Evolutionary conservation across 202 grass and related monocot genomes (phyloP).

Genomic region (Schoenoplectus tabernaemontani): DNA sequence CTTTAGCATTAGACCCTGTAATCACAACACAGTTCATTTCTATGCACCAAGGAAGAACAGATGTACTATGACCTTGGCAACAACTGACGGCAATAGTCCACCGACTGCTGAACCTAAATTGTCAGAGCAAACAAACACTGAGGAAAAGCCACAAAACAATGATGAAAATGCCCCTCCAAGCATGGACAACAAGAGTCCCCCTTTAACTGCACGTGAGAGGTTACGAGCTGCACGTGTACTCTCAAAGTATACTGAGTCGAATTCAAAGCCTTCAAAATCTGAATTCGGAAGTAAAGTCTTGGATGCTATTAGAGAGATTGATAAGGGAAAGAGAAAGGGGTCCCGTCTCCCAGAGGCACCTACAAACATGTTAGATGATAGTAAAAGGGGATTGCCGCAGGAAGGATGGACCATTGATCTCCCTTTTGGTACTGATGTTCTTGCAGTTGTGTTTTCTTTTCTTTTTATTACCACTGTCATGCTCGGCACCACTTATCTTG

Average conservation of each 20-base stretch:
- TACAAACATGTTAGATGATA: conserved; percentile 73
- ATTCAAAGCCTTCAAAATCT: conserved; percentile 26
- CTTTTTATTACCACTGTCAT: conserved; percentile 66
- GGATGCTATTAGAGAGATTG: conserved; percentile 61
- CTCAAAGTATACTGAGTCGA: conserved; percentile 63
- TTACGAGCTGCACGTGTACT: conserved; percentile 74
- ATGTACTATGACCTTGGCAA: conserved; percentile 27
- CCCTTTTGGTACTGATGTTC: conserved; percentile 52
- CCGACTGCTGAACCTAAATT: conserved; percentile 23
- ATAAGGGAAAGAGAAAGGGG: conserved; percentile 38
- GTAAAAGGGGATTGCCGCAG: conserved; percentile 64
- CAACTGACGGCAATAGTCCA: conserved; percentile 46
- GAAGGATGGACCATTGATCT: conserved; percentile 63
- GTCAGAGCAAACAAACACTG: conserved; percentile 18
- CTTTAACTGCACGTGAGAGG: conserved; percentile 70
- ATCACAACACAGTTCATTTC: conserved; percentile 19
- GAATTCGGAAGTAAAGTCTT: conserved; percentile 68
- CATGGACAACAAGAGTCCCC: conserved; percentile 35
- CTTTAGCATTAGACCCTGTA: conserved; percentile 28
- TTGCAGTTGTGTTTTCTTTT: conserved; percentile 57
- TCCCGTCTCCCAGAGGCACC: conserved; percentile 65
- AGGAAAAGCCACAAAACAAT: not conserved
- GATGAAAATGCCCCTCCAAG: conserved; percentile 18
- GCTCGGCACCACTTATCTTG: conserved; percentile 63
- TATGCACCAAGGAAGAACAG: conserved; percentile 19